phyloP scores from a whole-genome alignment of 306 rosid species.

The Dryas octopetala region DNA sequence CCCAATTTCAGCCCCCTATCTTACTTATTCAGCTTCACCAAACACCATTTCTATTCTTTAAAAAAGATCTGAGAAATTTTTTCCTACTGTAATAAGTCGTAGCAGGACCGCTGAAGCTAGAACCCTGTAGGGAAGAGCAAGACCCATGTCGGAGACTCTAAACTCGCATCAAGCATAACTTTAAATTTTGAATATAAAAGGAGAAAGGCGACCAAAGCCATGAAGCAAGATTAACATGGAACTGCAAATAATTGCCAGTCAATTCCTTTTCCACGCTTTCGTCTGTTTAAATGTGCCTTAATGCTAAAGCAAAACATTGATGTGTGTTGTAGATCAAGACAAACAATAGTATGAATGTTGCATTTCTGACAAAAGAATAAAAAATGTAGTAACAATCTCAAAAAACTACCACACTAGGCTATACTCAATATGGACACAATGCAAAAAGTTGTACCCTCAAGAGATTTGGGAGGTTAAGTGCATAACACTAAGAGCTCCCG shows the following conservation, averaged over 20 bases:
- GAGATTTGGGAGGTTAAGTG: not conserved
- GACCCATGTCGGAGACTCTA: no score
- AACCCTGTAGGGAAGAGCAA: no score
- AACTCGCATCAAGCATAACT: no score
- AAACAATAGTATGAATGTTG: not conserved
- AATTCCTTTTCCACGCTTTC: not conserved
- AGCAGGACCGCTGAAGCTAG: no score
- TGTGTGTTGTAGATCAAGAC: not conserved
- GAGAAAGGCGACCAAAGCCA: no score
- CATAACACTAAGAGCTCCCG: constrained; percentile 5
- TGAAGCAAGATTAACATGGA: not conserved
- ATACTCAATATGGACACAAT: constrained; percentile 10
- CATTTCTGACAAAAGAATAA: constrained; percentile 28
- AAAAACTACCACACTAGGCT: constrained; percentile 16
- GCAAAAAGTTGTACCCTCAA: not conserved
- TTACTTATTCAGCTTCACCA: no score
- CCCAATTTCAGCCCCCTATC: no score
- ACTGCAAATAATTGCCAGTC: not conserved
- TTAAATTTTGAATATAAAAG: no score
- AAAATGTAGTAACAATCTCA: constrained; percentile 15
- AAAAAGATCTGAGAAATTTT: no score
- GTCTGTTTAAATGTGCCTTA: not conserved
- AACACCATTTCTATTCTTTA: no score
- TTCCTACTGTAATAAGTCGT: no score
- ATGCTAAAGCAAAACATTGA: not conserved